Percentiles rank a stretch among this genome's conserved stretches.
phyloP scores from a whole-genome alignment of 495 filamentous ascomycete species.

The Podospora appendiculata region DNA sequence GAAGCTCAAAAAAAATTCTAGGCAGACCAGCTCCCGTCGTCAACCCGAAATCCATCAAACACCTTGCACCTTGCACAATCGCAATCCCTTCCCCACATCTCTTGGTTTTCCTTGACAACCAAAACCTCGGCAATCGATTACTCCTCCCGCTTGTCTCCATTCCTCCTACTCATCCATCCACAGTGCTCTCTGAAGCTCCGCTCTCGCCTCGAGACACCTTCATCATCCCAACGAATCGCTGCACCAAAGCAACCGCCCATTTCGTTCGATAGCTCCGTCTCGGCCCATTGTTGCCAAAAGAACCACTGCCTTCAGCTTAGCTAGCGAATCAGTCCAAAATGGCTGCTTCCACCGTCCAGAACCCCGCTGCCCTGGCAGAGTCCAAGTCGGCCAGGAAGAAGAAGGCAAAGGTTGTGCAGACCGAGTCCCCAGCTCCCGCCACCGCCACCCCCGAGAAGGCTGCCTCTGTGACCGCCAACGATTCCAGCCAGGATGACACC shows the following conservation, averaged over 20 bases:
- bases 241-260: neutral
- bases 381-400: conserved; percentile 66
- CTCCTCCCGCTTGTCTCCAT: neutral
- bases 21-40: neutral
- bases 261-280: conserved; percentile 1
- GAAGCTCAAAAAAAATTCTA: conserved; percentile 2
- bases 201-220: neutral
- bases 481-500: conserved; percentile 38
- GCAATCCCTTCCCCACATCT: neutral
- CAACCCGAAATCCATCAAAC: neutral
- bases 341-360: conserved; percentile 44
- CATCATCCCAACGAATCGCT: neutral
- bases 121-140: neutral
- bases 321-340: conserved; percentile 24
- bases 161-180: neutral
- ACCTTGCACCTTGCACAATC: neutral
- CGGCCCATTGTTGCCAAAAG: neutral
- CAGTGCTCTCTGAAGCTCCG: neutral
- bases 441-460: conserved; percentile 32
- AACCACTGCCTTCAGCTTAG: conserved; percentile 1
- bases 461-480: conserved; percentile 25
- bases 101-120: neutral
- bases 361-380: conserved; percentile 38
- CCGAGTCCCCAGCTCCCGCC: conserved; percentile 39
- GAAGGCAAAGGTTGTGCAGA: conserved; percentile 52